Percentiles rank a stretch among this genome's conserved stretches.
Conservation (phyloP, 768 basidiomycete genomes). For the Pholiota microspora region DNA sequence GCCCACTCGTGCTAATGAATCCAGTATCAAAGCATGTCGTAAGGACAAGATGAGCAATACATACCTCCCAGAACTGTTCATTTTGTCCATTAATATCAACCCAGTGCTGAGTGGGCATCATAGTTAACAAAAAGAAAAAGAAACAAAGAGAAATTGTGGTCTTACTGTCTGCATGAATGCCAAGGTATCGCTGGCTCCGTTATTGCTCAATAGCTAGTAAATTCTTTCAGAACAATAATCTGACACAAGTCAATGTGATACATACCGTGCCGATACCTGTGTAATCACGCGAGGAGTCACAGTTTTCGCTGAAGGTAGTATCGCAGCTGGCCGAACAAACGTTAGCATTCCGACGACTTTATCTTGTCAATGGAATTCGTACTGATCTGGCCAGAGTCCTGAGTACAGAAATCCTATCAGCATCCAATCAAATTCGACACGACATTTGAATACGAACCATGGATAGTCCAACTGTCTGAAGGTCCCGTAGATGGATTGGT, state of each 20-base stretch:
- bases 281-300: constrained; percentile 37
- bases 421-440: neutral
- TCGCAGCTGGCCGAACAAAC: constrained; percentile 47
- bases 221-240: constrained; percentile 4
- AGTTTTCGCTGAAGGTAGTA: constrained; percentile 31
- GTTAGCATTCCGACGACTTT: neutral
- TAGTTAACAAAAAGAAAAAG: neutral
- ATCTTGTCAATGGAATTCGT: constrained; percentile 18
- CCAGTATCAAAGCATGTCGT: neutral
- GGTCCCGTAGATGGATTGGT: constrained; percentile 63
- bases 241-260: constrained; percentile 17
- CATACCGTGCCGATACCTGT: constrained; percentile 29
- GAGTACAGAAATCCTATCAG: neutral
- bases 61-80: constrained; percentile 69
- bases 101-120: constrained; percentile 45
- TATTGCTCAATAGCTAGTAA: constrained; percentile 49
- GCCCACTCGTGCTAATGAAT: constrained; percentile 61
- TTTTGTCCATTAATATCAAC: constrained; percentile 56
- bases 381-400: constrained; percentile 73
- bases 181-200: constrained; percentile 59
- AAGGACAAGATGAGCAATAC: constrained; percentile 14
- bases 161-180: constrained; percentile 51
- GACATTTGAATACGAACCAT: constrained; percentile 41
- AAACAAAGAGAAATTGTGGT: neutral
- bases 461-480: constrained; percentile 69